Evolutionary conservation across 306 rosid genomes (phyloP).

Genomic region (Aeschynomene evenia): DNA sequence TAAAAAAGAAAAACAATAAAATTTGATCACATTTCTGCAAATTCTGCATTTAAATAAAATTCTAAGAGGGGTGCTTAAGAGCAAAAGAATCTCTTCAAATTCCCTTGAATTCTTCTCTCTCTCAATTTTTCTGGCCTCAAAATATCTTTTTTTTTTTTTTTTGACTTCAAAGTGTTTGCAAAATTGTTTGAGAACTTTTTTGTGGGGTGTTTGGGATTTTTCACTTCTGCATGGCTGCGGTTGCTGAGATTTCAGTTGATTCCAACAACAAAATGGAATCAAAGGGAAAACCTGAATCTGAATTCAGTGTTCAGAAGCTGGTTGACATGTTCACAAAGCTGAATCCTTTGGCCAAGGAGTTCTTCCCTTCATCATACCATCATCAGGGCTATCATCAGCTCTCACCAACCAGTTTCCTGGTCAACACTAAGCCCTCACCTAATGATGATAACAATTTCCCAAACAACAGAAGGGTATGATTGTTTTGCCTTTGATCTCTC

Average conservation of each 20-base stretch:
- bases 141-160: not conserved
- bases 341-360: conserved; percentile 92
- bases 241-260: conserved; percentile 79
- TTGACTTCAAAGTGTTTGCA: not conserved
- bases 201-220: conserved; percentile 37
- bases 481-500: conserved; percentile 40
- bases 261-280: conserved; percentile 69
- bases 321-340: conserved; percentile 92
- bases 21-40: conserved; percentile 32
- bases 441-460: conserved; percentile 44
- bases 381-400: conserved; percentile 48
- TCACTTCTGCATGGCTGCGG: conserved; percentile 71
- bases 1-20: not conserved
- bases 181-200: conserved; percentile 26
- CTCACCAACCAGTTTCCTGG: conserved; percentile 46
- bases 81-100: conserved; percentile 20
- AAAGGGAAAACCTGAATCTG: conserved; percentile 54
- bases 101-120: conserved; percentile 10
- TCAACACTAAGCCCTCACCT: conserved; percentile 44
- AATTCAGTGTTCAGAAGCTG: conserved; percentile 80
- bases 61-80: not conserved
- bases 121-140: not conserved
- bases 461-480: conserved; percentile 72
- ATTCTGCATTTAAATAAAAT: conserved; percentile 16
- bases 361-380: conserved; percentile 71